A percentile compares a stretch with the other conserved stretches of the same genome.
phyloP scores from a whole-genome alignment of 257 asterid species.

The Ilex asprella region DNA sequence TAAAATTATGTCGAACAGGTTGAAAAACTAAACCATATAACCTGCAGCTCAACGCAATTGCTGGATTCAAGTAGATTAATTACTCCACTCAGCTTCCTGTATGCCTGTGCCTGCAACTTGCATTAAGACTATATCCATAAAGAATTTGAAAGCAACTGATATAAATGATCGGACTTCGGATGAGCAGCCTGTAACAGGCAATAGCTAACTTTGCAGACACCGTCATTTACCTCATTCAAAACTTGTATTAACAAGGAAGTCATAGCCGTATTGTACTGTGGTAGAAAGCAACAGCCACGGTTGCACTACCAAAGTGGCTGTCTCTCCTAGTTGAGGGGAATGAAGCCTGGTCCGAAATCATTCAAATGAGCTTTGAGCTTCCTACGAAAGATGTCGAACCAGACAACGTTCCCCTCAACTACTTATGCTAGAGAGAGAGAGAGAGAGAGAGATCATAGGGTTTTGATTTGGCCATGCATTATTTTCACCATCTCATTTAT shows the following conservation, averaged over 20 bases:
- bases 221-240: too few species aligned
- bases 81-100: not conserved
- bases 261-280: not conserved
- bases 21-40: not conserved
- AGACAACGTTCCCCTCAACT: slow-evolving; percentile 9
- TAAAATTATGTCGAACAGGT: not conserved
- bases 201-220: not conserved
- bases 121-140: too few species aligned
- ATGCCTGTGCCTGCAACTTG: too few species aligned
- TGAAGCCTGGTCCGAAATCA: slow-evolving; percentile 6
- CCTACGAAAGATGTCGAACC: slow-evolving; percentile 3
- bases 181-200: not conserved
- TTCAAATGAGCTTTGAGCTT: not conserved
- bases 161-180: not conserved
- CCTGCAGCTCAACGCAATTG: not conserved
- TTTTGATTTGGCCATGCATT: not conserved
- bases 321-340: not conserved
- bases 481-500: not conserved
- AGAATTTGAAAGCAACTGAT: not conserved
- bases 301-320: not conserved
- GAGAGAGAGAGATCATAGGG: not conserved
- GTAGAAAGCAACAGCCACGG: too few species aligned
- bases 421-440: not conserved
- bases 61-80: not conserved
- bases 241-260: not conserved